Evolutionary conservation across 2,329 filamentous ascomycete species (phyloP).

Genomic region (Phaeosphaeria sp.): DNA sequence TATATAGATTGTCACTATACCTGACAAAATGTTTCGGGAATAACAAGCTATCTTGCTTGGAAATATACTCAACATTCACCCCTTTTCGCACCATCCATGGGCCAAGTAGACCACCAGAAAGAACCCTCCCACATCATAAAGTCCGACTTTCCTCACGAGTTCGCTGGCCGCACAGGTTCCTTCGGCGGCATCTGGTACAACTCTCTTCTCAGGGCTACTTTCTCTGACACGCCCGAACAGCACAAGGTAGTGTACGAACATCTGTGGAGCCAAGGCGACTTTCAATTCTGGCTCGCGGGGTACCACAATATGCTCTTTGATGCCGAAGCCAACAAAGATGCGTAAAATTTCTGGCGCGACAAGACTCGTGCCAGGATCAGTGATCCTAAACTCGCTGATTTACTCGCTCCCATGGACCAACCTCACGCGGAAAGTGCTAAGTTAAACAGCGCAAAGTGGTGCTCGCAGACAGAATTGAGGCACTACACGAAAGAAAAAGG

Average conservation of each 20-base stretch:
- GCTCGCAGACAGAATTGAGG: too few species aligned
- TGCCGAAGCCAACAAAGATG: conserved; percentile 47
- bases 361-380: conserved; percentile 47
- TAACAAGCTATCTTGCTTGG: too few species aligned
- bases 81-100: conserved; percentile 32
- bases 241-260: conserved; percentile 22
- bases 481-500: too few species aligned
- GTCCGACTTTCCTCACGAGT: conserved; percentile 30
- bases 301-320: conserved; percentile 48
- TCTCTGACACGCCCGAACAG: conserved; percentile 26
- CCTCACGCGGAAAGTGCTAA: too few species aligned
- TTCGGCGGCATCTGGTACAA: conserved; percentile 30
- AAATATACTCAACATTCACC: conserved; percentile 71
- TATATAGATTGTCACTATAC: too few species aligned
- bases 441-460: too few species aligned
- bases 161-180: conserved; percentile 7
- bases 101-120: conserved; percentile 17
- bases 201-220: conserved; percentile 24
- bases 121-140: conserved; percentile 28
- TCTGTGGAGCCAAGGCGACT: conserved; percentile 27
- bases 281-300: conserved; percentile 31
- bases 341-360: conserved; percentile 54
- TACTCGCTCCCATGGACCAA: conserved; percentile 49
- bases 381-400: conserved; percentile 45
- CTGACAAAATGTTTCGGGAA: too few species aligned